A percentile compares a stretch with the other conserved stretches of the same genome.
These are phyloP conservation scores for Tardiomyces blankii DNA, from an alignment of 1,139 yeast species.

Conservation along the genomic window DNA sequence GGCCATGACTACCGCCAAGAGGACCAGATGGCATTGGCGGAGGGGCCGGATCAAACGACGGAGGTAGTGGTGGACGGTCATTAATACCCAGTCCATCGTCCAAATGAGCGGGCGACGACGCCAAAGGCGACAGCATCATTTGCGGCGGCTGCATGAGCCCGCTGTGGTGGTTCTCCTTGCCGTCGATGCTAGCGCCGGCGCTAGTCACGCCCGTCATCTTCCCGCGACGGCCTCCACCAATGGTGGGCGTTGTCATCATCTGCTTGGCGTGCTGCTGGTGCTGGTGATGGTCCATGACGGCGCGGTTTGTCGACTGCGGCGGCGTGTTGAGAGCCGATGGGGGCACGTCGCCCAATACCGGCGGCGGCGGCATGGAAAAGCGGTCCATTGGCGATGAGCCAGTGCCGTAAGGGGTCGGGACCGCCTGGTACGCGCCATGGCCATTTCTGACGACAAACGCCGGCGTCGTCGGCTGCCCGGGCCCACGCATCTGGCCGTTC, in stretches of 20 bases:
- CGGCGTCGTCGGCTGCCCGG: conserved; percentile 7
- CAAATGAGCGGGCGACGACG: not conserved
- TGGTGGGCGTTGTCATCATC: not conserved
- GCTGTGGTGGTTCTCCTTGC: not conserved
- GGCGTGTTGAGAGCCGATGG: not conserved
- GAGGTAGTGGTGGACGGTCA: conserved; percentile 33
- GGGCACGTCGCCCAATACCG: not conserved
- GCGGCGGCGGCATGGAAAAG: not conserved
- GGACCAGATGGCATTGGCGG: conserved; percentile 4
- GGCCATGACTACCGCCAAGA: conserved; percentile 1
- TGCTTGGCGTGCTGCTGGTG: not conserved
- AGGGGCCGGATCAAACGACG: conserved; percentile 8
- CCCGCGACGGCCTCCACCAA: not conserved
- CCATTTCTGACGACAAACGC: conserved; percentile 31
- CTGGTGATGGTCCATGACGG: not conserved
- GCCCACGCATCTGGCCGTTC: conserved; percentile 2
- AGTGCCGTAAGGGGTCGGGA: not conserved
- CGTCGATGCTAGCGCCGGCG: not conserved
- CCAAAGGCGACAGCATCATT: not conserved
- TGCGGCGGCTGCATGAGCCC: not conserved
- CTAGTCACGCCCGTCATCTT: no score
- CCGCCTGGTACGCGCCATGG: no score
- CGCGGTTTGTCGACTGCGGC: not conserved
- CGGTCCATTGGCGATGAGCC: not conserved
- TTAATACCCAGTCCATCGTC: not conserved